Evolutionary conservation across 2,329 filamentous ascomycete species (phyloP), one percentile per base, ranked within the genome.

Genomic region (Nemania sp.): DNA sequence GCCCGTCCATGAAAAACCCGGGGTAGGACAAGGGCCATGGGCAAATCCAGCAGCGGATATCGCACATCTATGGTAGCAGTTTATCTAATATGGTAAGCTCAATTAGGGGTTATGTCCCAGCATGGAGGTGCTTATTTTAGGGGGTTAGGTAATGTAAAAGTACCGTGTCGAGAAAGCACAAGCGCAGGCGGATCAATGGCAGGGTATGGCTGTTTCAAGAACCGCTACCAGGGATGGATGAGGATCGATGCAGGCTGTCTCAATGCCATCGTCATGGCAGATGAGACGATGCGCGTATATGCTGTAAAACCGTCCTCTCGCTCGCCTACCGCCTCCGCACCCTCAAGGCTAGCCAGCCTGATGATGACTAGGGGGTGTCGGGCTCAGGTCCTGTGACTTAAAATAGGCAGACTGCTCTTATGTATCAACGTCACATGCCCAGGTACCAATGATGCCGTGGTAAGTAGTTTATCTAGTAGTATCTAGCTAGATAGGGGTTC

Each of bases 1-100:
- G 72, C 45, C 73, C 72, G 73, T 70, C 64, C 68, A 8, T 73
- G 49, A 41, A 60, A 63, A 70, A 64, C 70, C 72, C 68, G 73
- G 70, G 72, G 73, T 74, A 71, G 64, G 66, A 73, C 71, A 71
- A 68, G 69, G 67, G 64, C 65, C 45, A 24, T 6, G 18, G 7
- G 6, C 7, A 10, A 49, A 24, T 18, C 20, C 52, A 53, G 26
- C 55, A 43, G 29, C 18, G 52, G 38, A 41, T 32, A 53, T 29
- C 18, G 38, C 38, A 18, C 32, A 11, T 35, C n/a, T n/a, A n/a
- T 35, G 32, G 32, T 5, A 11, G 32, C 32, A 35, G 5, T 11
- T 41, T 15, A 2, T 4, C 5, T 41, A 41, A 18, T 15, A 1
- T 41, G 38, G 38, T 63, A 24, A 41, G 47, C 35, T 56, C 57